These are phyloP conservation scores for Lactuca saligna DNA, from an alignment of 129 eudicot genomes.

Conservation along the genomic window DNA sequence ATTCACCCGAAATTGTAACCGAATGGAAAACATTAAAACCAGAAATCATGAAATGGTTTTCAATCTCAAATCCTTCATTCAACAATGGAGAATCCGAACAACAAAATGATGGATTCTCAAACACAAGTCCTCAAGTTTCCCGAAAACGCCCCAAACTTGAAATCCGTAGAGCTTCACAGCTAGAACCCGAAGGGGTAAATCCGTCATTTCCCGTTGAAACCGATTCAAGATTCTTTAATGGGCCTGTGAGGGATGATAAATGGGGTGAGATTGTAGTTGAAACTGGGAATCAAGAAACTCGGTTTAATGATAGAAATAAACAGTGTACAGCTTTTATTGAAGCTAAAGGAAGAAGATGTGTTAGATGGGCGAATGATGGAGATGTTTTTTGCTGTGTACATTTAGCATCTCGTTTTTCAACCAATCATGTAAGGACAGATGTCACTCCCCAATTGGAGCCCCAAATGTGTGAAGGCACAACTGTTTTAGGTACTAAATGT, in stretches of 20 bases:
- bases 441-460: conserved; percentile 48
- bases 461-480: conserved; percentile 85
- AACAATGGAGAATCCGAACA: conserved; percentile 42
- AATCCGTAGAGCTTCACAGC: conserved; percentile 65
- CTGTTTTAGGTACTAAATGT: conserved; percentile 92
- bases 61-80: conserved; percentile 51
- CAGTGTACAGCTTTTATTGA: conserved; percentile 88
- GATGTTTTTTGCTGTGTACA: conserved; percentile 95
- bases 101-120: conserved; percentile 40
- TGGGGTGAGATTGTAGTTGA: conserved; percentile 75
- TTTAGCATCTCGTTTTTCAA: conserved; percentile 58
- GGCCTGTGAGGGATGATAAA: conserved; percentile 37
- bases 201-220: conserved; percentile 36
- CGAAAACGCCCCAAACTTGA: conserved; percentile 91
- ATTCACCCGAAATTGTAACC: conserved; percentile 41
- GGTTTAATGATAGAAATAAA: conserved; percentile 46
- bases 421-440: conserved; percentile 47
- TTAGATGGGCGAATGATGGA: conserved; percentile 95
- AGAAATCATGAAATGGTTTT: conserved; percentile 79
- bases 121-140: conserved; percentile 47
- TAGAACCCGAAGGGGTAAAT: conserved; percentile 42
- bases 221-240: conserved; percentile 46
- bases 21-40: conserved; percentile 85
- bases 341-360: conserved; percentile 93
- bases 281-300: conserved; percentile 44